Conservation (phyloP, 768 basidiomycete species). For the Suillus hirtellus region DNA sequence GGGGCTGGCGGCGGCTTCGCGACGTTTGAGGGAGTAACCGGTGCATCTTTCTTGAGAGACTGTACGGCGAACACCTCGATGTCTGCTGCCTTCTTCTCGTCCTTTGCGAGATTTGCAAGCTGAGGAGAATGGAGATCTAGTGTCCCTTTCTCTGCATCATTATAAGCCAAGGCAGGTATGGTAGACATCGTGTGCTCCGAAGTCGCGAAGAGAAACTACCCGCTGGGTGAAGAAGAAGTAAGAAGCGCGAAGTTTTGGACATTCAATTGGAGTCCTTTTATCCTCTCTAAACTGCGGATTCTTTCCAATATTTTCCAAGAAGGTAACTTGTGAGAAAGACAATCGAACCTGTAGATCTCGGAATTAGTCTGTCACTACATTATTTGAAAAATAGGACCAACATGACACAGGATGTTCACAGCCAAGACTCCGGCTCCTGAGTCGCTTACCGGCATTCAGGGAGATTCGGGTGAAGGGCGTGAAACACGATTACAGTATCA, state of each 20-base stretch:
- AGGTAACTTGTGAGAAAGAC: conserved; percentile 11
- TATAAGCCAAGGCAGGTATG: conserved; percentile 37
- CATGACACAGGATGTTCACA: conserved; percentile 17
- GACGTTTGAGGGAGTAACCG: conserved; percentile 34
- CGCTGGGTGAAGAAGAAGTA: conserved; percentile 13
- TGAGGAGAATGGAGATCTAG: conserved; percentile 44
- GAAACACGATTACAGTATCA: background rate
- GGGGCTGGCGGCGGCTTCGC: conserved; percentile 37
- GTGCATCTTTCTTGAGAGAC: conserved; percentile 44
- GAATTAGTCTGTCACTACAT: conserved; percentile 19
- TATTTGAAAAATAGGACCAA: conserved; percentile 4
- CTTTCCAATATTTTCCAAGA: conserved; percentile 16
- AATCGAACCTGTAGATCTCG: conserved; percentile 17
- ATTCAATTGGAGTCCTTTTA: conserved; percentile 24
- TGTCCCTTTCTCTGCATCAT: conserved; percentile 62
- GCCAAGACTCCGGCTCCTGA: conserved; percentile 18
- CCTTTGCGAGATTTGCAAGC: conserved; percentile 31
- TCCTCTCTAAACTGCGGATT: conserved; percentile 13
- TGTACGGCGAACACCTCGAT: conserved; percentile 33
- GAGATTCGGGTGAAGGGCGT: conserved; percentile 1
- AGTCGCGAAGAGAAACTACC: conserved; percentile 18
- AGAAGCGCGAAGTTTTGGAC: conserved; percentile 5
- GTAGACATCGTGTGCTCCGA: conserved; percentile 40
- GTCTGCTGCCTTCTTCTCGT: conserved; percentile 41
- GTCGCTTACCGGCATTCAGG: conserved; percentile 11